Base-by-base conservation (phyloP, 345 rosid genomes). In the Excoecaria agallocha region DNA sequence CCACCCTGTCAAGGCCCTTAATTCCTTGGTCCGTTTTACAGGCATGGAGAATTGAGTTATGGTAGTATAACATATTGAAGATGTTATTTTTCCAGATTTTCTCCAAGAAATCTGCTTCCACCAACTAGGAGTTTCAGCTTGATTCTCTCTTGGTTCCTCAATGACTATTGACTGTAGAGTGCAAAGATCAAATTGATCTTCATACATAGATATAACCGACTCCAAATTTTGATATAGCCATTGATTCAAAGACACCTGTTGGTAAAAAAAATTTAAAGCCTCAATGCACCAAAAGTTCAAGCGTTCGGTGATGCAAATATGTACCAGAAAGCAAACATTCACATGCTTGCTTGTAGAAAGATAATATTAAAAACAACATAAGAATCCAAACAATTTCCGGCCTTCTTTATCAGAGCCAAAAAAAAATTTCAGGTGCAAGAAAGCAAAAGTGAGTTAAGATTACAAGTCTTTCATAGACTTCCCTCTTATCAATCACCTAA, bases 221-320 rank as follows among this genome's bases (percentile, higher is more conserved):
- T 91, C 97, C 85, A 89, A 62, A 72, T 94, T 94, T 86, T 89
- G 97, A 83, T 94, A 91, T 79, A 89, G 60, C 98, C 98, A 94
- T 67, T 83, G 89, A 74, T 90, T 89, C 83, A 94, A 78, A 81
- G 94, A 93, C 48, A 92, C 91, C 98, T 92, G 84, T 69, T 17
- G 61, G 68, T 48, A 69, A 55, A 37, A 22, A 30, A 1, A n/a
- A 8, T 30, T 54, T 54, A 20, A 54, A 54, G 20, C 57, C 57
- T 52, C 20, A 54, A 54, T 16, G 1, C 17, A 30, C 50, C 50
- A 64, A n/a, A 64, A 64, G 16, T 41, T 5, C 68, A 64, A 37
- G 22, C 24, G 7, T 24, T 1, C 13, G 8, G 55, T 4, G 49
- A 15, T 48, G 10, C 12, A 67, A 2, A 25, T 10, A 49, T 24